phyloP scores from a whole-genome alignment of 2,329 filamentous ascomycete species.

The Calonectria multiphialidica region DNA sequence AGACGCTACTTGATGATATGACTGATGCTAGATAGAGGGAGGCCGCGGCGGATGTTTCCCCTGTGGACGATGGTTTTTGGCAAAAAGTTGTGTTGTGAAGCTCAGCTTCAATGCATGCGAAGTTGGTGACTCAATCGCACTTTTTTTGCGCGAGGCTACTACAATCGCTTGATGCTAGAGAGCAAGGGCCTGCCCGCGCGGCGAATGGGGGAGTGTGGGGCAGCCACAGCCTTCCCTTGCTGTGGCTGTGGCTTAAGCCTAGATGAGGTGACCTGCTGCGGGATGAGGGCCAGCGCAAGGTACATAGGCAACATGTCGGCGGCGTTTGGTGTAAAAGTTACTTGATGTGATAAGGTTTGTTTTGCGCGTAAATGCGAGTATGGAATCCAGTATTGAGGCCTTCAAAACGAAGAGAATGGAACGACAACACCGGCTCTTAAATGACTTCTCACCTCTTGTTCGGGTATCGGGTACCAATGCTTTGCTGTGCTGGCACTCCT shows the following conservation, averaged over 20 bases:
- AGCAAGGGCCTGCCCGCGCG: constrained; percentile 22
- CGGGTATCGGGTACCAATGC: constrained; percentile 26
- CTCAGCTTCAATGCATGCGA: constrained; percentile 25
- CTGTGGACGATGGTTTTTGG: constrained; percentile 31
- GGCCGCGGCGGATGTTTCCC: neutral
- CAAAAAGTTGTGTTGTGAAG: constrained; percentile 22
- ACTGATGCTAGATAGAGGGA: neutral
- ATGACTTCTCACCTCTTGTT: neutral
- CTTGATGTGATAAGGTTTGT: neutral
- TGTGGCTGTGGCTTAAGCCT: constrained; percentile 12
- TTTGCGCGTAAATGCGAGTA: neutral
- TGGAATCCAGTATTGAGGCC: neutral
- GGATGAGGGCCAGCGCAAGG: neutral
- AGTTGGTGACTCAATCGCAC: constrained; percentile 41
- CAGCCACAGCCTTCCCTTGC: constrained; percentile 34
- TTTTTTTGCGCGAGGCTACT: constrained; percentile 46
- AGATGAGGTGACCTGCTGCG: constrained; percentile 5
- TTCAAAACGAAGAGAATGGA: neutral
- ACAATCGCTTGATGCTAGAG: constrained; percentile 16
- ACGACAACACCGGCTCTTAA: neutral
- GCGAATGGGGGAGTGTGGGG: constrained; percentile 29
- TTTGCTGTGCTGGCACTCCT: constrained; percentile 19
- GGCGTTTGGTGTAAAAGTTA: neutral
- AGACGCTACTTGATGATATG: neutral
- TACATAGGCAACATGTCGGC: neutral